Base-by-base conservation (phyloP, 345 rosid genomes). In the Euphorbia peplus region DNA sequence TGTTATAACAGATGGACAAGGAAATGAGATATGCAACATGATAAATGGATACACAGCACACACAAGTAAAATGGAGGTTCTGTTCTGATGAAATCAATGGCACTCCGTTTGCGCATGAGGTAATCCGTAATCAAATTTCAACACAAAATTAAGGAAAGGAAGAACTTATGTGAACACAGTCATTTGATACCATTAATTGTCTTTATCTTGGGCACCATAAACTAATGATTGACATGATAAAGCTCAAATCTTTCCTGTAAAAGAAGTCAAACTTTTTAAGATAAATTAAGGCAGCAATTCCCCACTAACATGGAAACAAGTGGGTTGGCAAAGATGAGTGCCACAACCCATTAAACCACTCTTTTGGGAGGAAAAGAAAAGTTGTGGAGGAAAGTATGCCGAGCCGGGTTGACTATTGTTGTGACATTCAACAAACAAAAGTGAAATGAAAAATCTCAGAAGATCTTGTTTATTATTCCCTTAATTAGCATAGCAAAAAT, bases 331-430 rank as follows among this genome's bases (percentile, higher is more conserved):
- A 57, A 61, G 60, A 71, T 68, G 59, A 58, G 64, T 59, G 68
- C 63, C 52, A 35, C 64, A 75, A 25, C 65, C 53, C 82, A 75
- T 60, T 26, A 60, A 48, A 64, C 50, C 71, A 65, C 54, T 59
- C 15, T n/a, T 42, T 5, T 4, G 29, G 24, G 39, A 6, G 6
- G 18, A 41, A 60, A 48, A 6, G 6, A 22, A 41, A 60, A 12
- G 16, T 60, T 22, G 48, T 50, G 73, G 48, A 48, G 12, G 66
- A 2, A 21, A 52, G 7, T 13, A 39, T 15, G 57, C 35, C 24
- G 67, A n/a, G 16, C 1, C 3, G n/a, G 21, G 42, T 60, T 70
- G 66, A 60, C 66, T 25, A 15, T n/a, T 13, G 53, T 35, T 51
- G 69, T 42, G 11, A 69, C 50, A 55, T 39, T 19, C 8, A 52